Evolutionary conservation across 352 stramenopile species (phyloP).

Genomic region (Phytophthora kernoviae): DNA sequence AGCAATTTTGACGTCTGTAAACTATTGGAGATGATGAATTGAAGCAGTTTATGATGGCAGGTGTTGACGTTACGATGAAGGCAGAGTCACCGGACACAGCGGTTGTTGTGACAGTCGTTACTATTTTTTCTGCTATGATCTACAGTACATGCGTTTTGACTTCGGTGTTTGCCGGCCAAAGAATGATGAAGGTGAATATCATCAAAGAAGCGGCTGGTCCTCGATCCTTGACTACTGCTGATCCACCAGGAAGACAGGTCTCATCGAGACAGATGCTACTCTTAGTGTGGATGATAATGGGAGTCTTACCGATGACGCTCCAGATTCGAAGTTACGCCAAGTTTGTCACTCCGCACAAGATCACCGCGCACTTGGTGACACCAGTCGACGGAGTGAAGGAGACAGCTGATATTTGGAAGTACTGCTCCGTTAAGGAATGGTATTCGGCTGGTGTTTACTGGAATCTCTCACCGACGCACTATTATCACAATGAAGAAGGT

Average conservation of each 20-base stretch:
- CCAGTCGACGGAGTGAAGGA: neutral
- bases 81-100: no score
- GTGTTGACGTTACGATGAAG: no score
- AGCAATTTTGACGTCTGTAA: no score
- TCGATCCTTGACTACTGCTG: neutral
- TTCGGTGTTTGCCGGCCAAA: neutral
- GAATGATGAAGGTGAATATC: slow-evolving; percentile 1
- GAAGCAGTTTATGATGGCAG: no score
- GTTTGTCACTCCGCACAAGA: slow-evolving; percentile 22
- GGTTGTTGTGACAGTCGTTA: neutral
- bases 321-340: slow-evolving; percentile 26
- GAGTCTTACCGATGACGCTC: slow-evolving; percentile 33
- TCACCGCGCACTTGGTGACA: slow-evolving; percentile 9
- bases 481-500: slow-evolving; percentile 5
- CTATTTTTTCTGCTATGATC: neutral
- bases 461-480: slow-evolving; percentile 23
- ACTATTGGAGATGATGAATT: no score
- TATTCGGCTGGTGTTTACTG: slow-evolving; percentile 21
- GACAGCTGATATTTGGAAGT: slow-evolving; percentile 8
- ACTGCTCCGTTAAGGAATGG: slow-evolving; percentile 18
- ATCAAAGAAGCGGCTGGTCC: neutral
- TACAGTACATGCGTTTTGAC: neutral
- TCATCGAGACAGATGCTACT: slow-evolving; percentile 9
- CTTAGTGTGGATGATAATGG: slow-evolving; percentile 15
- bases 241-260: neutral